A percentile compares a stretch with the other conserved stretches of the same genome.
These are phyloP conservation scores for Colletotrichum paranaense DNA, from an alignment of 2,329 filamentous ascomycete species.

Conservation along the genomic window DNA sequence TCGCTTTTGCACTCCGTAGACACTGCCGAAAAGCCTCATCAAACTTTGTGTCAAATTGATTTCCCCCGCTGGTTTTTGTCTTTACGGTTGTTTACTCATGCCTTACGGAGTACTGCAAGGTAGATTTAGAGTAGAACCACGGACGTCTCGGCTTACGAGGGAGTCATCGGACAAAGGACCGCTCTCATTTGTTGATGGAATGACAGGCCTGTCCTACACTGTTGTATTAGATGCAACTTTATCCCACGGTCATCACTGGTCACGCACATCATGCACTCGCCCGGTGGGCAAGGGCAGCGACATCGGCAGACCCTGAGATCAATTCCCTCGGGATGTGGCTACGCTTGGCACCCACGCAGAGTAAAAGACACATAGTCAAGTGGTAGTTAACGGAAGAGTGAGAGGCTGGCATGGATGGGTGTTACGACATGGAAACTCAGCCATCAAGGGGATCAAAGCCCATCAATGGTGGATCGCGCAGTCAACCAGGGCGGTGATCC, in stretches of 20 bases:
- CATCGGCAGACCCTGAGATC: constrained; percentile 27
- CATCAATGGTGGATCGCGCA: constrained; percentile 10
- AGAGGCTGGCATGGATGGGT: not conserved
- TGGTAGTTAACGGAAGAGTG: not conserved
- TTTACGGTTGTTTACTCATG: not conserved
- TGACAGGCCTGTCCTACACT: not conserved
- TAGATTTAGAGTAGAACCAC: not conserved
- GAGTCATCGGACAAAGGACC: constrained; percentile 25
- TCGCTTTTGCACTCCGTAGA: not conserved
- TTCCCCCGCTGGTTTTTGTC: not conserved
- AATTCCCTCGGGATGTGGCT: constrained; percentile 15
- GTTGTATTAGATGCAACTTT: not conserved
- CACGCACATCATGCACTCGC: not conserved
- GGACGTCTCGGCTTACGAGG: constrained; percentile 15
- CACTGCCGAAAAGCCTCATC: not conserved
- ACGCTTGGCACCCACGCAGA: not conserved
- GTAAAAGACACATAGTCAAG: too few relatives aligned
- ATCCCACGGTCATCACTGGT: not conserved
- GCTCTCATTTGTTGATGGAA: constrained; percentile 12
- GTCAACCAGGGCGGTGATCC: constrained; percentile 18
- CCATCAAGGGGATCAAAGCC: not conserved
- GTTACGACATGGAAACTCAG: constrained; percentile 24
- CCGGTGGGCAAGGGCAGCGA: constrained; percentile 8
- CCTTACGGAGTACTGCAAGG: too few relatives aligned
- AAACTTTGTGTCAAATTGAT: not conserved